phyloP scores from a whole-genome alignment of 1,284 basidiomycete genomes.

The Sphagnurus paluster region DNA sequence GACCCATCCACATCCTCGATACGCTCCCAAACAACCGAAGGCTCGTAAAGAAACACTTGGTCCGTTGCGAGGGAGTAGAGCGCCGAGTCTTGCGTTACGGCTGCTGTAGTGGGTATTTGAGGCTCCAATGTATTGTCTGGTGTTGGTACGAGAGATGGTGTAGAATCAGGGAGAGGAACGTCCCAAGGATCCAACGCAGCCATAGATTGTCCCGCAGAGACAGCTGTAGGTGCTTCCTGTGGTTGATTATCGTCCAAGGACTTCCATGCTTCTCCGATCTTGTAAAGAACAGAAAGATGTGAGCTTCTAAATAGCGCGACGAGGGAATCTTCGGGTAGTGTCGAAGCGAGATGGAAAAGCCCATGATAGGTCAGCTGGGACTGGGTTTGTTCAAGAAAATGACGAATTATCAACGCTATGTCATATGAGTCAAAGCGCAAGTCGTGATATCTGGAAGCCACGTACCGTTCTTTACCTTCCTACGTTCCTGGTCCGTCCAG shows the following conservation, averaged over 20 bases:
- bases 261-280: conserved; percentile 28
- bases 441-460: conserved; percentile 1
- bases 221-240: neutral
- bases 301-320: conserved; percentile 87
- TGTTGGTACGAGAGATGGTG: neutral
- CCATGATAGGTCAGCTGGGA: conserved; percentile 89
- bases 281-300: conserved; percentile 87
- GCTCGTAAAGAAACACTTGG: conserved; percentile 74
- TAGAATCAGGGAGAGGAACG: neutral
- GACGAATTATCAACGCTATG: conserved; percentile 64
- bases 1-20: conserved; percentile 87
- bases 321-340: conserved; percentile 54
- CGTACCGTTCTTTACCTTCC: conserved; percentile 69
- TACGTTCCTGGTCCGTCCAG: conserved; percentile 49
- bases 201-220: too few species aligned
- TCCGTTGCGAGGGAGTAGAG: conserved; percentile 86
- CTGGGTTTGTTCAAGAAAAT: conserved; percentile 70
- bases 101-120: too few species aligned
- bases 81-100: conserved; percentile 37
- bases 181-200: too few species aligned
- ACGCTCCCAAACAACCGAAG: conserved; percentile 84
- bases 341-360: conserved; percentile 65
- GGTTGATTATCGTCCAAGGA: conserved; percentile 6
- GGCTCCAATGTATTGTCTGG: neutral
- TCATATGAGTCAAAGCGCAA: neutral